These are phyloP conservation scores for Colletotrichum sp. DNA, from an alignment of 2,329 filamentous ascomycete species.

Conservation along the genomic window DNA sequence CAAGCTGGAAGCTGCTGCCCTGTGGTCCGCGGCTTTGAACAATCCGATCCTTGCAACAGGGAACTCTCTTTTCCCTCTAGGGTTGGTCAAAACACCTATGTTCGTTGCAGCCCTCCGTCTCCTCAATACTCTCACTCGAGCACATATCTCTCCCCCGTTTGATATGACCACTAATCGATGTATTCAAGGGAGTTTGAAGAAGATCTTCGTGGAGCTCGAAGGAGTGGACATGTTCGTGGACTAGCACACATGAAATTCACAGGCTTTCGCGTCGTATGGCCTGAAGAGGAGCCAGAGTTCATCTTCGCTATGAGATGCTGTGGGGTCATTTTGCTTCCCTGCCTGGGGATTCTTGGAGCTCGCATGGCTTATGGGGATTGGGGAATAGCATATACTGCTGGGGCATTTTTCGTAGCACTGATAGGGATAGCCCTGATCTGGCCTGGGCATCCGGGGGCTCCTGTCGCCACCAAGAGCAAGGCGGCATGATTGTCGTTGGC, in stretches of 20 bases:
- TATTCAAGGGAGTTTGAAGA: no score
- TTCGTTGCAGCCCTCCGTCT: neutral
- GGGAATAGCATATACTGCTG: neutral
- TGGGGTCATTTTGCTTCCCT: neutral
- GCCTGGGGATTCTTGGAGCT: neutral
- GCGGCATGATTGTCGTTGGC: no score
- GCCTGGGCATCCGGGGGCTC: neutral
- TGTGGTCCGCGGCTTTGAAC: neutral
- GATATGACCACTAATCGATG: no score
- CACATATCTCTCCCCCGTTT: no score
- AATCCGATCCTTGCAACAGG: fast-evolving
- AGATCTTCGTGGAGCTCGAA: no score
- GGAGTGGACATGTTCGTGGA: neutral
- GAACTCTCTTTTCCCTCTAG: neutral
- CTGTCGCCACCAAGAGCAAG: neutral
- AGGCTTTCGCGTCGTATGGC: neutral
- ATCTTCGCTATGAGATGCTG: neutral
- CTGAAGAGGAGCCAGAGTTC: neutral
- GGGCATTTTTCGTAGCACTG: neutral
- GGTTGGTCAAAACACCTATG: fast-evolving
- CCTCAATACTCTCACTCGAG: no score
- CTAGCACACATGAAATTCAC: neutral
- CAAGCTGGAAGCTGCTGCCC: fast-evolving
- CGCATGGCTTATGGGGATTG: neutral
- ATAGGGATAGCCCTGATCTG: neutral